Evolutionary conservation across 108 stramenopile genomes (phyloP).

Genomic region (Pseudonitzschia multiseries): DNA sequence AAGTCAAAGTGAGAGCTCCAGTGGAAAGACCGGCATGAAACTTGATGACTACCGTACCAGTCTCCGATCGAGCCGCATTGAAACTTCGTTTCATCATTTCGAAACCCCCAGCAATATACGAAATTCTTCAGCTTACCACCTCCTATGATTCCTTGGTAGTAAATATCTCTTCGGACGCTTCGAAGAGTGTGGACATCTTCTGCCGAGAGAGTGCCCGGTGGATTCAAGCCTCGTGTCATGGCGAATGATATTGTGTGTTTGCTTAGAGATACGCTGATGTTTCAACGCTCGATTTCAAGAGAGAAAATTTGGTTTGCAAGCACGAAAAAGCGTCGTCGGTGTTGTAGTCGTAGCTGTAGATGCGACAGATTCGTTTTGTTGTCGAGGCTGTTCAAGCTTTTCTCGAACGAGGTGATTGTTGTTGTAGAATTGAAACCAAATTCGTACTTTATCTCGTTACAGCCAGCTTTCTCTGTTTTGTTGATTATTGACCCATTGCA

Average conservation of each 20-base stretch:
- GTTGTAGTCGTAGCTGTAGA: too few relatives aligned
- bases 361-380: too few relatives aligned
- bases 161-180: constrained; percentile 73
- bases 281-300: background rate
- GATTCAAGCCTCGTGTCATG: constrained; percentile 72
- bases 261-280: background rate
- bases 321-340: too few relatives aligned
- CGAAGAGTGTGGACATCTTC: constrained; percentile 67
- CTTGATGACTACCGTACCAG: too few relatives aligned
- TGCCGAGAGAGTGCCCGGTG: constrained; percentile 66
- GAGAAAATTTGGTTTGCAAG: background rate
- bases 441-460: too few relatives aligned
- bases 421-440: too few relatives aligned
- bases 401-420: too few relatives aligned
- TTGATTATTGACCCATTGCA: too few relatives aligned
- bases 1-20: background rate
- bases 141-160: constrained; percentile 65
- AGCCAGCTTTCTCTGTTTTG: too few relatives aligned
- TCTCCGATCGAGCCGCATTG: too few relatives aligned
- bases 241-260: background rate
- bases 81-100: background rate
- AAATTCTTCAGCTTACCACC: constrained; percentile 32
- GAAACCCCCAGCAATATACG: background rate
- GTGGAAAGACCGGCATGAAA: too few relatives aligned
- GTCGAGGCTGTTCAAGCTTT: too few relatives aligned